Evolutionary conservation across 2,329 filamentous ascomycete species (phyloP), one percentile per base, ranked within the genome.

Genomic region (Madurella mycetomatis): DNA sequence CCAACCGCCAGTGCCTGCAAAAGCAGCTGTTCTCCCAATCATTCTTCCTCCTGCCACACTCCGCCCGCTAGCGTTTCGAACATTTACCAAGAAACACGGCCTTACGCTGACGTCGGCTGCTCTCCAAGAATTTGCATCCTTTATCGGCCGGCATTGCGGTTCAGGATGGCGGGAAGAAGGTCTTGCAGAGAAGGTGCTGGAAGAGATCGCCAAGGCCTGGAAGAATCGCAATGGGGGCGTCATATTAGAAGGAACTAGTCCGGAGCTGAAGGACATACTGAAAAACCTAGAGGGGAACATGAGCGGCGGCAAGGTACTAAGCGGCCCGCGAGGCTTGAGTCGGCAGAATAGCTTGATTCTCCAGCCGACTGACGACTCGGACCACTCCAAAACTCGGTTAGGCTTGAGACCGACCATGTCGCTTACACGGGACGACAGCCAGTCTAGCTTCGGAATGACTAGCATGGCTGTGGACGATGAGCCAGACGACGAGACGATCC

Each of bases 131-230:
- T 79, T 99, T 32, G 92, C 94, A 17, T 80, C 83, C 1, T 99
- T 99, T 69, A 87, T 99, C 50, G 95, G 94, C 11, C 86, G 89
- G 63, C 88, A 96, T 70, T 99, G 94, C 69, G 94, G 94, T 34
- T 92, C 92, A 54, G 90, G 86, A 85, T 99, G 94, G 94, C 84
- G 92, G 64, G 92, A 97, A 73, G 91, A 95, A 69, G 92, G 95
- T 0, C 76, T 96, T 32, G 94, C 92, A 2, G 95, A 99, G 70
- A 87, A 86, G 61, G 90, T 96, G 12, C 74, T 99, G 37, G 94
- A 99, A 65, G 94, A 97, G 70, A 84, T 92, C 8, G 92, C 94
- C 1, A 87, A 88, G 69, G 82, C 83, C 62, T 99, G 94, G 95
- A 97, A 96, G 75, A 89, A 86, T 62, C 80, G 87, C 56, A 91